These are phyloP conservation scores for Peronospora farinosa DNA, from an alignment of 352 stramenopile genomes.

Conservation along the genomic window DNA sequence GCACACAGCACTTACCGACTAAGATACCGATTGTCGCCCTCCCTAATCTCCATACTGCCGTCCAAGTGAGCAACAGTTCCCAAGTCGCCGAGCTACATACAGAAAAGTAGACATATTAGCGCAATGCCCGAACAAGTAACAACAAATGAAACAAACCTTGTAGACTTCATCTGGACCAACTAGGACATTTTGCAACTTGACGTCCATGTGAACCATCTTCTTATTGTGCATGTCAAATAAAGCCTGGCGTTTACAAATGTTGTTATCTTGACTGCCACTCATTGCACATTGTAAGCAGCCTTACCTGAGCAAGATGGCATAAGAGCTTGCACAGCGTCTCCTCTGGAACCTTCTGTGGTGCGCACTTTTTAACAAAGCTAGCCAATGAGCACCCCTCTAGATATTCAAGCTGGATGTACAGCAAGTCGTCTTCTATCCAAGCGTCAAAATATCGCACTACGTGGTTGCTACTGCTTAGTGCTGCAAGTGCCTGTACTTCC, in stretches of 20 bases:
- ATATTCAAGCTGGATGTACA: constrained; percentile 85
- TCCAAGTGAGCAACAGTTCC: constrained; percentile 76
- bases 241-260: constrained; percentile 25
- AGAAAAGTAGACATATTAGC: constrained; percentile 1
- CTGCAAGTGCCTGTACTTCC: constrained; percentile 79
- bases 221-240: constrained; percentile 78
- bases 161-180: constrained; percentile 55
- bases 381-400: constrained; percentile 59
- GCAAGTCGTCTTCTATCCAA: constrained; percentile 83
- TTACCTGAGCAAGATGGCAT: constrained; percentile 65
- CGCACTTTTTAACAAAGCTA: constrained; percentile 57
- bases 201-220: constrained; percentile 85
- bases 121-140: neutral
- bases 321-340: constrained; percentile 67
- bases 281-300: neutral
- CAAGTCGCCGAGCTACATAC: constrained; percentile 54
- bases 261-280: neutral
- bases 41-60: constrained; percentile 79
- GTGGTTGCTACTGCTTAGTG: constrained; percentile 67
- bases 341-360: constrained; percentile 62
- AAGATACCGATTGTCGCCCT: constrained; percentile 83
- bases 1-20: constrained; percentile 42
- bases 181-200: constrained; percentile 83
- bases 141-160: constrained; percentile 41
- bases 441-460: constrained; percentile 84